Evolutionary conservation across 2,329 filamentous ascomycete species (phyloP).

Genomic region (Botrytis deweyae): DNA sequence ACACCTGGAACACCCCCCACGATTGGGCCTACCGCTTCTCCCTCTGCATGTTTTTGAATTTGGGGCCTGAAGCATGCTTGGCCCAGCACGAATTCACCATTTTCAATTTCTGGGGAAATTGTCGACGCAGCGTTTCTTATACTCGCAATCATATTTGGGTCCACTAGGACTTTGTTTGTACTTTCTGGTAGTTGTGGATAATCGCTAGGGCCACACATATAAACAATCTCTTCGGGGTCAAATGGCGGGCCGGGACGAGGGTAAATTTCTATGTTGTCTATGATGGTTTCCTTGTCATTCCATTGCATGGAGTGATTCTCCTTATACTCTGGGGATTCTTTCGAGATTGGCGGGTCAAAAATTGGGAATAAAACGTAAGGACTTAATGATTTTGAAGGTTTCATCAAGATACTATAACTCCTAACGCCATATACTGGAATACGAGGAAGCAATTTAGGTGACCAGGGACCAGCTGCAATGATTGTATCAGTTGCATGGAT

Average conservation of each 20-base stretch:
- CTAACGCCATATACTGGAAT: constrained; percentile 10
- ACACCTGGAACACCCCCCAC: background rate
- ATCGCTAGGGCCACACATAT: constrained; percentile 3
- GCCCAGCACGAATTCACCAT: background rate
- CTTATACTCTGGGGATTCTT: background rate
- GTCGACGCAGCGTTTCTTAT: background rate
- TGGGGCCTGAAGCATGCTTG: constrained; percentile 16
- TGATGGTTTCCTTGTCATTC: background rate
- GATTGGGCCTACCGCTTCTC: constrained; percentile 7
- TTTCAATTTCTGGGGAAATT: background rate
- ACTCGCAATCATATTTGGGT: background rate
- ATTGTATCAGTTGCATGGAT: background rate
- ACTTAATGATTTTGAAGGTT: background rate
- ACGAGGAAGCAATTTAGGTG: background rate
- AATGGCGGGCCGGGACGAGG: background rate
- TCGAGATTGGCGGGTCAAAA: background rate
- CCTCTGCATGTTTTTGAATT: constrained; percentile 11
- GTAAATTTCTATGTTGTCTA: constrained; percentile 5
- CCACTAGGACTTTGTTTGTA: background rate
- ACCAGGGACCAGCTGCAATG: constrained; percentile 10
- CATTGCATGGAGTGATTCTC: background rate
- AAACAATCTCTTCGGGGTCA: background rate
- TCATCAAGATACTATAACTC: constrained; percentile 6
- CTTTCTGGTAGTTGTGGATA: constrained; percentile 7
- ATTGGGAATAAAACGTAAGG: constrained; percentile 1